Base-by-base conservation (phyloP, 306 rosid genomes). In the Fagus crenata region DNA sequence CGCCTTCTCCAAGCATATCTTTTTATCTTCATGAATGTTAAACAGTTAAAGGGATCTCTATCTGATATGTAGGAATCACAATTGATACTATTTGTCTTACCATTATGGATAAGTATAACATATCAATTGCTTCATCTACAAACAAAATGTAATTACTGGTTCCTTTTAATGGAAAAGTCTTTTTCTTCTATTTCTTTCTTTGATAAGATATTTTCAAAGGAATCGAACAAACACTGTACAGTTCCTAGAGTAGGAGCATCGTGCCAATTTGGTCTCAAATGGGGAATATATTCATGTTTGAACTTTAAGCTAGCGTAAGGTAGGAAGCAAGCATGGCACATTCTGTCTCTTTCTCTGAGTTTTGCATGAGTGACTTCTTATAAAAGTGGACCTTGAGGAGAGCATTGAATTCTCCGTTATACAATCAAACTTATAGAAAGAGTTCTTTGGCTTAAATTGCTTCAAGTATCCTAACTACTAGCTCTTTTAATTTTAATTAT, bases 261-360 rank as follows among this genome's bases (percentile, higher is more conserved):
- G 15, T 46, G 13, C 70, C 74, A 76, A 74, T 73, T 77, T 77
- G 75, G n/a, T 70, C 59, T 49, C 53, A 75, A 77, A 37, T 17
- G 31, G 43, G 80, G 96, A 87, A 90, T 86, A 90, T 89, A 83
- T 86, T 90, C 85, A 73, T 53, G 51, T 78, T 76, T 76, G 67
- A 51, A 64, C 69, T 71, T 73, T 81, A 79, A 77, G 81, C 59
- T 60, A n/a, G 75, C 55, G 73, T 36, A 40, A 43, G 75, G 72
- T 39, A 81, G 37, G 76, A 85, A 80, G 83, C 74, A 77, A 80
- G 78, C 75, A 77, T 77, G 63, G 54, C 49, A 77, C 53, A 13
- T 79, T 32, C 63, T 69, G 11, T 64, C 60, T 53, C 5, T 54
- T 37, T 63, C 28, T 17, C 3, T 79, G 43, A 1, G 4, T 17